Base-by-base conservation (phyloP, 78 protist genomes). In the Corallochytrium limacisporum region DNA sequence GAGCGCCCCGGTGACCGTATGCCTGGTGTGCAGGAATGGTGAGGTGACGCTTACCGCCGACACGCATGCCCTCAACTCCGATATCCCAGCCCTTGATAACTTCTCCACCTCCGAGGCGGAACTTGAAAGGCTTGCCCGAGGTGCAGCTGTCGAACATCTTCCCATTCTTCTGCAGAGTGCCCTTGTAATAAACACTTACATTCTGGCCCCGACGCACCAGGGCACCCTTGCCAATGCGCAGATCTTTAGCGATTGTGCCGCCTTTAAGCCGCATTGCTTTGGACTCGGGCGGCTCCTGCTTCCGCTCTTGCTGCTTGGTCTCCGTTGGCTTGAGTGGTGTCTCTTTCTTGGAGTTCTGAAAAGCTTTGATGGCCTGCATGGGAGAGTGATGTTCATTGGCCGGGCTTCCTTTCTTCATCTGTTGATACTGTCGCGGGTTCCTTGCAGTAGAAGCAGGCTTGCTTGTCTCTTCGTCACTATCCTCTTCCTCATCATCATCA, bases 41-140 rank as follows among this genome's bases (percentile, higher is more conserved):
- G 57, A 66, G 65, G 54, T 22, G 22, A 8, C 72, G 8, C 57
- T 66, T 46, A 10, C 72, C 72, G n/a, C 72, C 72, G 22, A 66
- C 72, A 20, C 48, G 55, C 72, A 66, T 66, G 15, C 72, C 72
- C 39, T 46, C 42, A 39, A 66, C 56, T 24, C 72, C 72, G 31
- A 33, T 16, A 24, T 66, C 72, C 72, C 72, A 66, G n/a, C 72
- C 72, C 32, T 66, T 66, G 13, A 66, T 66, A 48, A 66, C 72
- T 48, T 66, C 57, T 15, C 50, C 39, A 5, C 16, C 15, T 4
- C 72, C 72, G 10, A 66, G 38, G 22, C 36, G 15, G 18, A 66
- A 66, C 10, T 28, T 31, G 36, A 66, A 66, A 0, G 72, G 72
- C n/a, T 66, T 36, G 6, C 65, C 65, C 44, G 37, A n/a, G 13